These are phyloP conservation scores for Dimocarpus longan DNA, from an alignment of 345 rosid species.

Conservation along the genomic window DNA sequence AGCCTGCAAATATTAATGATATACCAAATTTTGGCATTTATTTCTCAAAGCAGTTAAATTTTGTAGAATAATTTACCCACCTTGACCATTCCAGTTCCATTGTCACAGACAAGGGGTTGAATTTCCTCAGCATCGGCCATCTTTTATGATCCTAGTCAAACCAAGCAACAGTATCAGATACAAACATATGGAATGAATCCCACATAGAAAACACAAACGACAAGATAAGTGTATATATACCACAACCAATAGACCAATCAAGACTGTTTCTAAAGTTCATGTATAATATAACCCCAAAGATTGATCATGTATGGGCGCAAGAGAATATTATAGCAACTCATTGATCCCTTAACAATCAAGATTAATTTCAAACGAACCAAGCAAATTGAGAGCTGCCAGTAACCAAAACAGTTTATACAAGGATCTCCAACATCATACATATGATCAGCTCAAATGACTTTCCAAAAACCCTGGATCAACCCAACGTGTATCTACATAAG, in stretches of 20 bases:
- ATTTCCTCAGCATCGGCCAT: conserved; percentile 39
- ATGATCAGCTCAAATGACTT: background rate
- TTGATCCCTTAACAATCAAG: background rate
- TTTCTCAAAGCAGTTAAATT: background rate
- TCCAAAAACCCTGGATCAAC: background rate
- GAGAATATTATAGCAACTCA: no score
- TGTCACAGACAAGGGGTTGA: conserved; percentile 42
- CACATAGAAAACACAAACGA: no score
- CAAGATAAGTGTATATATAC: no score
- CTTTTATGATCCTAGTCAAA: conserved; percentile 4
- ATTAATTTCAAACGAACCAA: background rate
- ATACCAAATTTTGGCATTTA: background rate
- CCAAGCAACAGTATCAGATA: background rate
- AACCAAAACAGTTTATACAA: background rate
- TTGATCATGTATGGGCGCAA: background rate
- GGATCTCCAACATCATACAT: background rate
- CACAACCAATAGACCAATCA: no score
- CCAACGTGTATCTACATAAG: no score
- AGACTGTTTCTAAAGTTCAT: background rate
- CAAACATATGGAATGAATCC: no score
- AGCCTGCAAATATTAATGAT: conserved; percentile 30
- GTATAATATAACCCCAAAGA: background rate
- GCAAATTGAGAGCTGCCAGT: background rate
- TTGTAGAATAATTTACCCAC: conserved; percentile 6
- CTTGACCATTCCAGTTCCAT: conserved; percentile 45